Percentiles rank a stretch among this genome's conserved stretches.
Conservation (phyloP, 768 basidiomycete species). For the Filobasidium wieringae region DNA sequence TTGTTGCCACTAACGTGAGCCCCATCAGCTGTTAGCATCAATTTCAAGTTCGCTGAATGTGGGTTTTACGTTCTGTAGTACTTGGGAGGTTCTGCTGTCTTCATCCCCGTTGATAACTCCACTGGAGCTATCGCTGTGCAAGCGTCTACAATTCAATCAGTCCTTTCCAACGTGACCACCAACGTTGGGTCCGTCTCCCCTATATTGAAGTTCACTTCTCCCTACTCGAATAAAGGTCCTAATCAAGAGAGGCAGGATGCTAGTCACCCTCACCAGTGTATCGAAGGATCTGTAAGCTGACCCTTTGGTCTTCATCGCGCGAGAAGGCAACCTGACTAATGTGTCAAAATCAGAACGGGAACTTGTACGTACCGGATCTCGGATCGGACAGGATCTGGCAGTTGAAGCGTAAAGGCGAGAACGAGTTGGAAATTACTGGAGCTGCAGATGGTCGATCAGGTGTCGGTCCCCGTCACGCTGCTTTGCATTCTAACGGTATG, state of each 20-base stretch:
- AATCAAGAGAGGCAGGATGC: constrained; percentile 55
- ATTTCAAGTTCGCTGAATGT: not conserved
- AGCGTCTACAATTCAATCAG: constrained; percentile 19
- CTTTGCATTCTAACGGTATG: constrained; percentile 23
- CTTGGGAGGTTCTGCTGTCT: constrained; percentile 51
- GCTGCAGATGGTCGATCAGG: constrained; percentile 43
- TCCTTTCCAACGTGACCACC: constrained; percentile 43
- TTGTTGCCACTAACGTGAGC: constrained; percentile 65
- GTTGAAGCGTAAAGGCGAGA: constrained; percentile 43
- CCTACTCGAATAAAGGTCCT: constrained; percentile 45
- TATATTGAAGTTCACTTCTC: constrained; percentile 14
- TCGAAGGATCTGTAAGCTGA: constrained; percentile 40
- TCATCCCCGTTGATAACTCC: constrained; percentile 47
- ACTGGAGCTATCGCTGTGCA: constrained; percentile 21
- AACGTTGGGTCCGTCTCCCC: constrained; percentile 4
- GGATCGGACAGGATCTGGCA: constrained; percentile 57
- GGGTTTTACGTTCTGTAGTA: constrained; percentile 46
- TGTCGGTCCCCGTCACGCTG: constrained; percentile 26
- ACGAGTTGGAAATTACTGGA: constrained; percentile 48
- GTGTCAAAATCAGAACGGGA: constrained; percentile 25
- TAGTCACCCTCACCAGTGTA: constrained; percentile 67
- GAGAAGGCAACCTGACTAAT: not conserved
- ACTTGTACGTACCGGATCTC: constrained; percentile 60
- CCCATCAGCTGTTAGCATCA: not conserved
- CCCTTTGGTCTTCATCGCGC: not conserved